phyloP scores from a whole-genome alignment of 179 eudicot species.

The Carnegiea gigantea region DNA sequence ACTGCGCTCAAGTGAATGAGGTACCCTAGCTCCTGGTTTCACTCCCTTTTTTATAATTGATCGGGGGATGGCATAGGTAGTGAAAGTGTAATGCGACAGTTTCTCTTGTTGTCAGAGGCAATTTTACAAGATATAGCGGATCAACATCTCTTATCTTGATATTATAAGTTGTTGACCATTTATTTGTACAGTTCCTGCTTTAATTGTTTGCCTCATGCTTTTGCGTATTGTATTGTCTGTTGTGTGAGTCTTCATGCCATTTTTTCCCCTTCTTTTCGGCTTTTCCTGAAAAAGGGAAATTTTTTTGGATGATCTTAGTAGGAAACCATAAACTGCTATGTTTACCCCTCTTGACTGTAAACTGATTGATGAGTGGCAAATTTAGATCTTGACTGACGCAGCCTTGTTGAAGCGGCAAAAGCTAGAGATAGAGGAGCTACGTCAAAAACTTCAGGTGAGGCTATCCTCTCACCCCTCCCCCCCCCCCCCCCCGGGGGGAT shows the following conservation, averaged over 20 bases:
- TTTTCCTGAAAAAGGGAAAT: not conserved
- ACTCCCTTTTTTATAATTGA: not conserved
- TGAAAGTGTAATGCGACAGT: not conserved
- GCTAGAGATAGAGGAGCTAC: conserved; percentile 85
- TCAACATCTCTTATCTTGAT: not conserved
- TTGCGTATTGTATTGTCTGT: not conserved
- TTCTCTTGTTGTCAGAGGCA: not conserved
- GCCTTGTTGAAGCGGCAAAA: conserved; percentile 91
- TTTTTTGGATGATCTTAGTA: not conserved
- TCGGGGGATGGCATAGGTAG: not conserved
- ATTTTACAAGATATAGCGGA: not conserved
- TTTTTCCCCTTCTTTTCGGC: not conserved
- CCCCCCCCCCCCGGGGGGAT: not conserved
- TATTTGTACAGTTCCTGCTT: no score
- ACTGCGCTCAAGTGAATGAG: conserved; percentile 98
- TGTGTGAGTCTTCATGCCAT: not conserved
- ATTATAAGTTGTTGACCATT: not conserved
- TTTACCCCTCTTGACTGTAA: not conserved
- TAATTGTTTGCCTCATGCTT: not conserved
- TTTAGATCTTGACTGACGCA: conserved; percentile 88
- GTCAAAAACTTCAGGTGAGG: conserved; percentile 77
- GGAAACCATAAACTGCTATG: not conserved
- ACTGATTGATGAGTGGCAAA: conserved; percentile 17
- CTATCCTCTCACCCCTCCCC: not conserved
- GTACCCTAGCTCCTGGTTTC: conserved; percentile 34